These are phyloP conservation scores for Crithidia bombi DNA, from an alignment of 208 protist species.

Conservation along the genomic window DNA sequence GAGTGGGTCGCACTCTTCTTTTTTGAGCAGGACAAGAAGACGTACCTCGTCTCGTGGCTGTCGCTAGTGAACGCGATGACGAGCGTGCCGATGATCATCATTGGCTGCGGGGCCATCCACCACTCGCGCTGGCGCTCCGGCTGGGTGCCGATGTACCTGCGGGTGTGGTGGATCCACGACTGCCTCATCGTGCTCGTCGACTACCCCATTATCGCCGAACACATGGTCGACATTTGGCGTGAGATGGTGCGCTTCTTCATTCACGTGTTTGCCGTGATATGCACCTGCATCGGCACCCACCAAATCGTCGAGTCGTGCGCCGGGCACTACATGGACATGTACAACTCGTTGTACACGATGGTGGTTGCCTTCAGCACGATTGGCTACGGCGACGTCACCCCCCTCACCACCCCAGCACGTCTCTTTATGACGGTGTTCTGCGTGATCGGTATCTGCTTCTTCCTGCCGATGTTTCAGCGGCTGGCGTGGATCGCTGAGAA, in stretches of 20 bases:
- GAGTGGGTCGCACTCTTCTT: constrained; percentile 72
- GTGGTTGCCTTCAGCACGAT: constrained; percentile 76
- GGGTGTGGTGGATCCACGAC: constrained; percentile 81
- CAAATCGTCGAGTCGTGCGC: constrained; percentile 76
- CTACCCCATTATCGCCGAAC: constrained; percentile 61
- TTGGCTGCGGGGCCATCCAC: constrained; percentile 61
- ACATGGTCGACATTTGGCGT: constrained; percentile 63
- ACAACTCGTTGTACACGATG: constrained; percentile 74
- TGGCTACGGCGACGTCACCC: constrained; percentile 73
- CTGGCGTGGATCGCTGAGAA: constrained; percentile 48
- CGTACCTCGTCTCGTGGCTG: constrained; percentile 63
- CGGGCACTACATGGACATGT: constrained; percentile 67
- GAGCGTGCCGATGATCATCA: constrained; percentile 79
- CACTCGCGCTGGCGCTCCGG: constrained; percentile 48
- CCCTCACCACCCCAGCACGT: constrained; percentile 55
- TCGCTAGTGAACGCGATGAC: constrained; percentile 78
- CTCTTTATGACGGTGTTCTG: constrained; percentile 75
- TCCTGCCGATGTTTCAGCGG: constrained; percentile 70
- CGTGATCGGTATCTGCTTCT: constrained; percentile 80
- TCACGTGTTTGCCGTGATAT: constrained; percentile 64
- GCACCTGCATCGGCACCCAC: constrained; percentile 73
- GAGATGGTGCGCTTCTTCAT: constrained; percentile 70
- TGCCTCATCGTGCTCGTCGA: constrained; percentile 69
- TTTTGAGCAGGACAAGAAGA: constrained; percentile 67
- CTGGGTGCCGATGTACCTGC: constrained; percentile 87